These are phyloP conservation scores for Heterobasidion irregulare DNA, from an alignment of 1,284 basidiomycete species.

Conservation along the genomic window DNA sequence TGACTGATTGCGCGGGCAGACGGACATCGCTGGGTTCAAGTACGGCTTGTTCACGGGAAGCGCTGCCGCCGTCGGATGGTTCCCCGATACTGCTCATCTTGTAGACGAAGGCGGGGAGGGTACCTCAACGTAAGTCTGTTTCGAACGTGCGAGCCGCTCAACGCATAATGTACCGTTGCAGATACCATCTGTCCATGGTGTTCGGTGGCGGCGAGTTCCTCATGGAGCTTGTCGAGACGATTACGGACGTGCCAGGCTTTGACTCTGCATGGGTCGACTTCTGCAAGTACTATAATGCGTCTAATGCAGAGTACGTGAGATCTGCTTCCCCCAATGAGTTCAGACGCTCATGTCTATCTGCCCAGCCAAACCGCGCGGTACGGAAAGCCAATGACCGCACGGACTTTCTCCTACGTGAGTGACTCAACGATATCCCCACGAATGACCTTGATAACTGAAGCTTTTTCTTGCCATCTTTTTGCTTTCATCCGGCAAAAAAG, in stretches of 20 bases:
- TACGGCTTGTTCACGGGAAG: constrained; percentile 32
- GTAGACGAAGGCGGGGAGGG: constrained; percentile 30
- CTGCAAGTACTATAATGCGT: constrained; percentile 28
- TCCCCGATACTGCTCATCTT: constrained; percentile 31
- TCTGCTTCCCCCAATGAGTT: no score
- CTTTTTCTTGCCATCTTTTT: constrained; percentile 6
- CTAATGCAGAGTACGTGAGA: constrained; percentile 26
- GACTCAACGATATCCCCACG: background rate
- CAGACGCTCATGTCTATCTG: background rate
- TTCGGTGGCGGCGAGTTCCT: constrained; percentile 37
- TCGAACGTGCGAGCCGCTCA: background rate
- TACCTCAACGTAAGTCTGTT: constrained; percentile 21
- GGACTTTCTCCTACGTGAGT: background rate
- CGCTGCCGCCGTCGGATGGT: constrained; percentile 31
- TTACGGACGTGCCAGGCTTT: constrained; percentile 28
- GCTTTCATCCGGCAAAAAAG: constrained; percentile 10
- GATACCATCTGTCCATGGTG: constrained; percentile 31
- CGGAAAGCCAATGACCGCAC: background rate
- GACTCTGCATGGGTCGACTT: constrained; percentile 35
- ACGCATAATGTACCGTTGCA: constrained; percentile 5
- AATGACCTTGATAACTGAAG: no score
- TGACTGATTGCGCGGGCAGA: constrained; percentile 6
- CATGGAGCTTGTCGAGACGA: constrained; percentile 32
- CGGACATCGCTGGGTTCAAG: constrained; percentile 28
- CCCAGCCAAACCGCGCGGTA: background rate